These are phyloP conservation scores for Moesziomyces antarcticus DNA, from an alignment of 1,284 basidiomycete species.

Conservation along the genomic window DNA sequence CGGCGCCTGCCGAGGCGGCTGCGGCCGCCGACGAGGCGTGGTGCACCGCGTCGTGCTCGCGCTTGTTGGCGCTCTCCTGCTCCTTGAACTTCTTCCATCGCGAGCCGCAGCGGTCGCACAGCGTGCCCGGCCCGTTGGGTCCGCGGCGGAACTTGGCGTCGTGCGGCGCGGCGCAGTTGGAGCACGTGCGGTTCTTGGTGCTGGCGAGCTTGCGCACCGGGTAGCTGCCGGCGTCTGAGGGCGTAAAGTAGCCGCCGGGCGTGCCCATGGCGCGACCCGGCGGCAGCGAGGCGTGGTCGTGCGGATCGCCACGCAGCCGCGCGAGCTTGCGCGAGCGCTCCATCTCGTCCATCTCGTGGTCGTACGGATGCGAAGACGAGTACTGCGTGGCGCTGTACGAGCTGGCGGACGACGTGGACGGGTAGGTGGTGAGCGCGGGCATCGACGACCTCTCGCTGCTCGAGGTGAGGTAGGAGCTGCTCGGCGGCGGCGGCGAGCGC, in stretches of 20 bases:
- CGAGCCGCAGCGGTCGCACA: constrained; percentile 54
- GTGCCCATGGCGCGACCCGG: constrained; percentile 1
- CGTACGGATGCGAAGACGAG: constrained; percentile 18
- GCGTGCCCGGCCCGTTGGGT: constrained; percentile 46
- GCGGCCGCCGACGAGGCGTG: background rate
- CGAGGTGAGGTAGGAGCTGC: constrained; percentile 26
- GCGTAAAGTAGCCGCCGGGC: constrained; percentile 14
- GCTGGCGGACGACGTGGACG: constrained; percentile 21
- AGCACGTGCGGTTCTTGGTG: constrained; percentile 52
- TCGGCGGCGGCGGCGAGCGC: constrained; percentile 22
- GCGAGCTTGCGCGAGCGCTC: constrained; percentile 33
- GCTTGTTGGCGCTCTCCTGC: constrained; percentile 22
- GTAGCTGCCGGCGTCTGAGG: constrained; percentile 12
- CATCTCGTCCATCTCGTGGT: constrained; percentile 34
- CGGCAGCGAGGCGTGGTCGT: constrained; percentile 1
- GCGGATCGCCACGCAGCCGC: constrained; percentile 9
- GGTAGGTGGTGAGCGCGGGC: constrained; percentile 20
- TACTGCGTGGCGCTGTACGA: constrained; percentile 17
- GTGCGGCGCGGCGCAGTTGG: constrained; percentile 49
- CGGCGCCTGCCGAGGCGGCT: constrained; percentile 4
- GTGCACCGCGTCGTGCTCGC: constrained; percentile 7
- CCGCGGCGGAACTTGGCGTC: constrained; percentile 50
- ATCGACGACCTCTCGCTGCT: constrained; percentile 35
- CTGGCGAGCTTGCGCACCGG: constrained; percentile 50
- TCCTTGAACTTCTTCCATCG: constrained; percentile 50